A percentile compares a stretch with the other conserved stretches of the same genome.
Evolutionary conservation across 2,329 filamentous ascomycete species (phyloP).

Genomic region (Diaporthe citriasiana): DNA sequence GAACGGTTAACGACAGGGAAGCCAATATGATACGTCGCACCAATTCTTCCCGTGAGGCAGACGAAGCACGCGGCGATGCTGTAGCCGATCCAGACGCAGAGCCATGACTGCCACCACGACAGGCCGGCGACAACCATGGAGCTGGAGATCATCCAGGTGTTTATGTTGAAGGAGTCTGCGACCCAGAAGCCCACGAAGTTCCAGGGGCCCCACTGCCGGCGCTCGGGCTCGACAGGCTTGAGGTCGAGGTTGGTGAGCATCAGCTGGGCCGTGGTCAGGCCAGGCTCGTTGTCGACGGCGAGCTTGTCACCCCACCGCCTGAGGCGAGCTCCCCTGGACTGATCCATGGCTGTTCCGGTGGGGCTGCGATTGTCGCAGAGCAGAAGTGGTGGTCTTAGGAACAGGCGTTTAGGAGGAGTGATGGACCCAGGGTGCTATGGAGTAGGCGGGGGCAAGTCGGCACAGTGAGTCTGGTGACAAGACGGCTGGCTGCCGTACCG

Average conservation of each 20-base stretch:
- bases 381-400: slow-evolving; percentile 5
- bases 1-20: slow-evolving; percentile 86
- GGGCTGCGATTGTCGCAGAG: background rate
- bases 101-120: slow-evolving; percentile 92
- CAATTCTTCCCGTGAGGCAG: slow-evolving; percentile 84
- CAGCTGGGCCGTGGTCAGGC: slow-evolving; percentile 82
- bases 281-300: slow-evolving; percentile 81
- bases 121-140: slow-evolving; percentile 83
- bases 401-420: slow-evolving; percentile 27
- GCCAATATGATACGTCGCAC: slow-evolving; percentile 88
- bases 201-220: slow-evolving; percentile 87
- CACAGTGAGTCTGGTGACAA: background rate
- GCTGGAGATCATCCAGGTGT: slow-evolving; percentile 94
- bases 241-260: slow-evolving; percentile 91
- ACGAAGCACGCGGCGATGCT: slow-evolving; percentile 82
- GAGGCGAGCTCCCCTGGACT: slow-evolving; percentile 54
- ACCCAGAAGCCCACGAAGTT: slow-evolving; percentile 94
- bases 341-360: slow-evolving; percentile 48
- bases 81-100: slow-evolving; percentile 92
- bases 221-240: slow-evolving; percentile 82
- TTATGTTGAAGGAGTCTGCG: slow-evolving; percentile 88
- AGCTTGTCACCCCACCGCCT: slow-evolving; percentile 69
- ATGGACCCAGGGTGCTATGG: slow-evolving; percentile 21
- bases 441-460: background rate
- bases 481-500: background rate